phyloP scores from a whole-genome alignment of 495 filamentous ascomycete species.

The Penicillium waksmanii region DNA sequence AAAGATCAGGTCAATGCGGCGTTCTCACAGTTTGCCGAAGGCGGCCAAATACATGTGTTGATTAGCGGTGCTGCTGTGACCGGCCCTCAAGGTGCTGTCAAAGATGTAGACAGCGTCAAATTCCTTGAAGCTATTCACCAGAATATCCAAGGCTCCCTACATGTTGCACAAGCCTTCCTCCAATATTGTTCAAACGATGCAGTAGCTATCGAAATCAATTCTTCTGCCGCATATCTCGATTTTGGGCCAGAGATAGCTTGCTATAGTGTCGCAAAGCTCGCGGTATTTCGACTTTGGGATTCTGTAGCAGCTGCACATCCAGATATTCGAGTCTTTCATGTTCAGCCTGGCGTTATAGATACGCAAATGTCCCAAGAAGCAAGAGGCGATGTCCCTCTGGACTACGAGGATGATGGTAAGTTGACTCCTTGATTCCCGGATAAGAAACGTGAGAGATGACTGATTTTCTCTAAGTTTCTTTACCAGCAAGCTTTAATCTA shows the following conservation, averaged over 20 bases:
- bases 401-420: constrained; percentile 45
- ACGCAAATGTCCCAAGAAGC: constrained; percentile 45
- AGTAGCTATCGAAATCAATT: constrained; percentile 41
- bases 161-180: constrained; percentile 46
- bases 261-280: constrained; percentile 49
- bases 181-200: constrained; percentile 37
- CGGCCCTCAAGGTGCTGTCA: constrained; percentile 32
- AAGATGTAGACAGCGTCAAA: constrained; percentile 31
- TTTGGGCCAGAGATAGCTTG: constrained; percentile 30
- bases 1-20: constrained; percentile 42
- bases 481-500: constrained; percentile 48
- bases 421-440: constrained; percentile 1
- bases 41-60: constrained; percentile 33
- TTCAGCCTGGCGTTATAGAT: constrained; percentile 52
- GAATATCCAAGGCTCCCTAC: constrained; percentile 43
- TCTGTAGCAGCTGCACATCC: constrained; percentile 37
- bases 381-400: constrained; percentile 35
- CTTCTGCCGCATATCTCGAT: constrained; percentile 43
- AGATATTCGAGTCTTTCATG: constrained; percentile 43
- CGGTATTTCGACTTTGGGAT: constrained; percentile 45
- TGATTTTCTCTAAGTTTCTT: constrained; percentile 5
- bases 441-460: neutral
- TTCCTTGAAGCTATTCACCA: constrained; percentile 37
- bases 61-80: constrained; percentile 33
- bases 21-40: constrained; percentile 28